Evolutionary conservation across 1,284 basidiomycete species (phyloP).

Genomic region (Inonotus hispidus): DNA sequence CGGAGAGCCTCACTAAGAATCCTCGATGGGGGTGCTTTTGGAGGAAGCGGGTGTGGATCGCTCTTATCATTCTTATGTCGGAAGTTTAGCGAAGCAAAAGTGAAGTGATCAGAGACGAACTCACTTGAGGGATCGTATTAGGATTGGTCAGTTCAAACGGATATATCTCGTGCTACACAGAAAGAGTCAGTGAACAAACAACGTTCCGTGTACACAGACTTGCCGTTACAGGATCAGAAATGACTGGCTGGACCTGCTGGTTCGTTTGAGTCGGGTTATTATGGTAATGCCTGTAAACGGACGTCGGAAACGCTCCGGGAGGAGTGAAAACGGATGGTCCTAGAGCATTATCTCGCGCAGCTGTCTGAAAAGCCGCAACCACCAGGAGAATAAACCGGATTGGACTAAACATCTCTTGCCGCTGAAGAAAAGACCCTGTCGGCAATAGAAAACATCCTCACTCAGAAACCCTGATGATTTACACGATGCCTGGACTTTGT

Average conservation of each 20-base stretch:
- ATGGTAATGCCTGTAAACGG: slow-evolving; percentile 57
- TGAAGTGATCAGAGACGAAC: background rate
- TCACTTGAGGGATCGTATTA: slow-evolving; percentile 43
- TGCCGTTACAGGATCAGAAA: slow-evolving; percentile 63
- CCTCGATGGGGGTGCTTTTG: slow-evolving; percentile 37
- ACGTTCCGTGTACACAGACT: slow-evolving; percentile 18
- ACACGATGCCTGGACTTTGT: too few species aligned
- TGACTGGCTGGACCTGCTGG: slow-evolving; percentile 63
- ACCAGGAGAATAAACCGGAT: background rate
- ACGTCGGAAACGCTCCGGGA: slow-evolving; percentile 61
- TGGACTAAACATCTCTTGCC: background rate
- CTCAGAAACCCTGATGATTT: too few species aligned
- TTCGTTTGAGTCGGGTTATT: slow-evolving; percentile 66
- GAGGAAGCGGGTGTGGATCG: slow-evolving; percentile 64
- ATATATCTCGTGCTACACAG: slow-evolving; percentile 46
- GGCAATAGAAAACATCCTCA: too few species aligned
- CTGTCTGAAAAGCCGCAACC: background rate
- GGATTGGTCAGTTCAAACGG: slow-evolving; percentile 57
- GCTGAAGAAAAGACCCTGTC: too few species aligned
- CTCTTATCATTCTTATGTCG: slow-evolving; percentile 41
- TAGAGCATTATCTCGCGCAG: background rate
- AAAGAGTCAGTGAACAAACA: slow-evolving; percentile 1
- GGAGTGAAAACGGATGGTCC: slow-evolving; percentile 48
- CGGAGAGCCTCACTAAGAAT: slow-evolving; percentile 46
- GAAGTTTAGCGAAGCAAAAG: background rate